A percentile compares a stretch with the other conserved stretches of the same genome.
Conservation (phyloP, 1,284 basidiomycete species). For the Cryptococcus jaspeensis region DNA sequence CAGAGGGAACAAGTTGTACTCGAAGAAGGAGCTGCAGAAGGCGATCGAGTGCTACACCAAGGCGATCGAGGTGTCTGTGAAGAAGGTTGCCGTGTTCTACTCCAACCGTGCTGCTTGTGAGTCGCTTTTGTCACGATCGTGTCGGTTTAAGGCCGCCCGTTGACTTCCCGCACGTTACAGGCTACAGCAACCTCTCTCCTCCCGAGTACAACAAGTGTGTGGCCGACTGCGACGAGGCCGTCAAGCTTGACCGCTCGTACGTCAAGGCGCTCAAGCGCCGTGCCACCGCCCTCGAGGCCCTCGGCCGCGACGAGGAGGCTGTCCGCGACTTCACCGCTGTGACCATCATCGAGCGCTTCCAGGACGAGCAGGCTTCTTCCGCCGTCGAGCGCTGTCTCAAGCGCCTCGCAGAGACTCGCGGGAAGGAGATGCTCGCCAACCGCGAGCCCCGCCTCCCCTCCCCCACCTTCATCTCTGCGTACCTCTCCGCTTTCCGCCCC, state of each 20-base stretch:
- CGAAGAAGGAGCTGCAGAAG: conserved; percentile 68
- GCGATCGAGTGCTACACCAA: conserved; percentile 87
- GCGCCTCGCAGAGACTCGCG: conserved; percentile 61
- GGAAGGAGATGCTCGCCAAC: conserved; percentile 45
- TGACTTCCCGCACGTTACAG: conserved; percentile 50
- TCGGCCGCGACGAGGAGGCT: conserved; percentile 72
- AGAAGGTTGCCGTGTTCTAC: conserved; percentile 90
- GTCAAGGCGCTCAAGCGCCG: conserved; percentile 95
- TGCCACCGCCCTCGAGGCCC: conserved; percentile 77
- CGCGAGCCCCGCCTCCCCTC: conserved; percentile 85
- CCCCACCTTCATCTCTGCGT: conserved; percentile 89
- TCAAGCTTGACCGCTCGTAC: conserved; percentile 81
- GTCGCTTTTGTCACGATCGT: conserved; percentile 27
- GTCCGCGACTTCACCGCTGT: conserved; percentile 92
- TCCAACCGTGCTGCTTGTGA: conserved; percentile 95
- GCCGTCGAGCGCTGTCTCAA: conserved; percentile 91
- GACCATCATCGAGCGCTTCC: conserved; percentile 91
- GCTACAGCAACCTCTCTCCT: conserved; percentile 87
- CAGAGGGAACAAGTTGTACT: conserved; percentile 86
- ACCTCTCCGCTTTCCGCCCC: conserved; percentile 93
- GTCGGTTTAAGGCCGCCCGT: background rate
- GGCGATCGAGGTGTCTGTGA: conserved; percentile 80
- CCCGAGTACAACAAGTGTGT: conserved; percentile 81
- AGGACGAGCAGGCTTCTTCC: conserved; percentile 73
- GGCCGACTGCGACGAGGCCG: conserved; percentile 85